phyloP scores from a whole-genome alignment of 192 early-diverging fungal genomes.

The Phycomyces blakesleeanus region DNA sequence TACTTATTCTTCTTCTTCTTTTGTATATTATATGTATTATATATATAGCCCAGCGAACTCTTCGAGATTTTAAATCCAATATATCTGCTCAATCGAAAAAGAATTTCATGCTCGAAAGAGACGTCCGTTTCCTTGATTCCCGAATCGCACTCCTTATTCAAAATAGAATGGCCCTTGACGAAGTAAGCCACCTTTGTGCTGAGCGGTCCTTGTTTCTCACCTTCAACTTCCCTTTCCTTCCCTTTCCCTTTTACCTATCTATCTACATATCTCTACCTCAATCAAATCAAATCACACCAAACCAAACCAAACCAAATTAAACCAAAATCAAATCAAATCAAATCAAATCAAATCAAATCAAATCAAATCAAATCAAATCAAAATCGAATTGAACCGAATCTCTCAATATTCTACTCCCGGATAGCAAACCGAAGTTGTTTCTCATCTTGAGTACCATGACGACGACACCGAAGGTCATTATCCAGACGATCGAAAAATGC shows the following conservation, averaged over 20 bases:
- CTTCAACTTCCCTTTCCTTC: not conserved
- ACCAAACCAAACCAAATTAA: too few relatives aligned
- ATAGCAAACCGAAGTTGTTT: conserved; percentile 73
- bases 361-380: too few relatives aligned
- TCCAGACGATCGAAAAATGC: conserved; percentile 75
- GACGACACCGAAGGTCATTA: conserved; percentile 24
- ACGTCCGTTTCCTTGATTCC: conserved; percentile 88
- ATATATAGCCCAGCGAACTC: conserved; percentile 67
- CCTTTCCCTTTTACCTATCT: conserved; percentile 8
- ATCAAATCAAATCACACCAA: too few relatives aligned
- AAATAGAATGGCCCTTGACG: conserved; percentile 89
- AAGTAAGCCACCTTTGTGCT: conserved; percentile 43
- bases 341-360: too few relatives aligned
- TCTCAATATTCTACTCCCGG: too few relatives aligned
- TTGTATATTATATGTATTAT: conserved; percentile 8
- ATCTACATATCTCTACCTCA: too few relatives aligned
- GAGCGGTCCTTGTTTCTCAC: not conserved
- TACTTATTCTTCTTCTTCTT: too few relatives aligned
- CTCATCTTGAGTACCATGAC: conserved; percentile 64
- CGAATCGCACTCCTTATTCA: conserved; percentile 90
- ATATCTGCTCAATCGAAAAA: conserved; percentile 94
- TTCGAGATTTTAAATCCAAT: conserved; percentile 81
- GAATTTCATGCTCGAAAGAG: conserved; percentile 90
- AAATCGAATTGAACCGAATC: too few relatives aligned
- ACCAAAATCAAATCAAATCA: too few relatives aligned